Conservation (phyloP, 176 grass and related monocot species). For the Leersia perrieri region DNA sequence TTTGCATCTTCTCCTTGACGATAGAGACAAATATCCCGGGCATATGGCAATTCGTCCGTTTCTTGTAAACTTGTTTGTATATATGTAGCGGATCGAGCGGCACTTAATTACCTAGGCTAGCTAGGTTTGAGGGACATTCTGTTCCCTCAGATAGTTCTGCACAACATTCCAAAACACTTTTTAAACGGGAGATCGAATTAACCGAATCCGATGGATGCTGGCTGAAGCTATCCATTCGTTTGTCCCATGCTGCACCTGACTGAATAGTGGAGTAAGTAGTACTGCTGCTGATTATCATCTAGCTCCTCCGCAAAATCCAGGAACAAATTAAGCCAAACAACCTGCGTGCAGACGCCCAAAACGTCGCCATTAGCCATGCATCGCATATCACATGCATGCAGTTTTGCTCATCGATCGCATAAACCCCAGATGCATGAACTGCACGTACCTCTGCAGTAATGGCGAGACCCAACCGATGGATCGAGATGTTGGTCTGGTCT, state of each 20-base stretch:
- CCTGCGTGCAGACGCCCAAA: background rate
- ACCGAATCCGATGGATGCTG: background rate
- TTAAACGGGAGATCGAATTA: background rate
- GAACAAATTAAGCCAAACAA: background rate
- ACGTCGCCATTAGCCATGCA: background rate
- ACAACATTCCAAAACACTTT: background rate
- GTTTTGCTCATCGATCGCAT: background rate
- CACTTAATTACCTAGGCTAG: background rate
- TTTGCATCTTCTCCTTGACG: background rate
- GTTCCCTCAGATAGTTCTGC: background rate
- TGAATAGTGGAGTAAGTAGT: background rate
- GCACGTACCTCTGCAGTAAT: background rate
- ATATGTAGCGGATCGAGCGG: background rate
- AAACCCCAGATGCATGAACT: no score
- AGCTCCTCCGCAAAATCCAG: background rate
- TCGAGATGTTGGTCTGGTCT: background rate
- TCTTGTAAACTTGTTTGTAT: background rate
- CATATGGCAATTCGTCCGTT: background rate
- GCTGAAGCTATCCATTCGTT: background rate
- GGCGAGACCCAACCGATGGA: background rate
- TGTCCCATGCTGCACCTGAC: background rate
- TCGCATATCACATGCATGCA: background rate
- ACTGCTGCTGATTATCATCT: background rate
- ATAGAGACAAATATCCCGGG: background rate
- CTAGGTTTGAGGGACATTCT: background rate